phyloP scores from a whole-genome alignment of 352 stramenopile species.

The Elongisporangium anandrum region DNA sequence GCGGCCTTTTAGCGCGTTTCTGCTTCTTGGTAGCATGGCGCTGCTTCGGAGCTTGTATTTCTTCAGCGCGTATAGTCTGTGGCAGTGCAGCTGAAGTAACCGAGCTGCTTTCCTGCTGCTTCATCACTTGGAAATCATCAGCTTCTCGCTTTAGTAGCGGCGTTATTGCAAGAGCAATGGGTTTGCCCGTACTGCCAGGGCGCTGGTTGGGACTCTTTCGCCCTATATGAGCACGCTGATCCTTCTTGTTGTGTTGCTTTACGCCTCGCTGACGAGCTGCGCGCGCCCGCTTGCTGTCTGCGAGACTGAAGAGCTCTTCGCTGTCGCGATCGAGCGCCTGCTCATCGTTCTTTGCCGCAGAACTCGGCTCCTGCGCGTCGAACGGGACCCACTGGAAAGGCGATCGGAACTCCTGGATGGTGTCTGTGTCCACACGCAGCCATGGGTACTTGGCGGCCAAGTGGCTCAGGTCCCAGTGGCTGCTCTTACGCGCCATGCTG shows the following conservation, averaged over 20 bases:
- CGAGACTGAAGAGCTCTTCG: conserved; percentile 14
- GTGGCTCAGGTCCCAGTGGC: conserved; percentile 48
- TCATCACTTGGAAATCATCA: not conserved
- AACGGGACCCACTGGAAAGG: conserved; percentile 42
- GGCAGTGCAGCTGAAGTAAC: conserved; percentile 4
- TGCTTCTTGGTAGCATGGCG: conserved; percentile 1
- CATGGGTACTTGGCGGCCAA: conserved; percentile 70
- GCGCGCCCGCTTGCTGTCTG: not conserved
- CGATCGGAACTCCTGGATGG: conserved; percentile 60
- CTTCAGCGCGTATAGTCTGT: not conserved
- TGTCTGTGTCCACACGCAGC: conserved; percentile 59
- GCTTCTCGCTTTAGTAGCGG: not conserved
- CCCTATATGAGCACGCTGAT: not conserved
- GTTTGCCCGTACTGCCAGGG: not conserved
- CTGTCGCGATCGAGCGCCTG: not conserved
- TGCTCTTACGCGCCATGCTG: conserved; percentile 2
- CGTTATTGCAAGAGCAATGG: not conserved
- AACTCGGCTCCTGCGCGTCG: not conserved
- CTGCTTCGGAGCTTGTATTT: not conserved
- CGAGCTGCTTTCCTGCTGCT: not conserved
- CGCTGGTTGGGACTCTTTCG: not conserved
- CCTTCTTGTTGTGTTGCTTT: not conserved
- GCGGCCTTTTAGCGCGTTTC: conserved; percentile 5
- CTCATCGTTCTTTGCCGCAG: not conserved
- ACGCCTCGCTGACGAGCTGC: not conserved